Base-by-base conservation (phyloP, 2,329 filamentous ascomycete genomes). In the Dryadomyces sulphureus region DNA sequence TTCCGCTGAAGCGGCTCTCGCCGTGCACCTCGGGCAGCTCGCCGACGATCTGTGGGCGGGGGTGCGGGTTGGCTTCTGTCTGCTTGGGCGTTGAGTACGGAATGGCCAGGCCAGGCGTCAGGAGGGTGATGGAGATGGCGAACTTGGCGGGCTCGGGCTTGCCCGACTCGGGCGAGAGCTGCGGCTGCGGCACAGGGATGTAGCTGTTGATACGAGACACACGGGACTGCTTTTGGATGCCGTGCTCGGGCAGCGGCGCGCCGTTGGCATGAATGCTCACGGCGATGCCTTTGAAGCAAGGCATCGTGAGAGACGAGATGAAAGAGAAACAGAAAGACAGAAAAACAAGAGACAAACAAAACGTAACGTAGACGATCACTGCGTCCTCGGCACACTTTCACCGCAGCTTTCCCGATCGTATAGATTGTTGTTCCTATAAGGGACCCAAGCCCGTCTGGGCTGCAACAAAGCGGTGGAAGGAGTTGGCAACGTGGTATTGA, bases 271-370 rank as follows among this genome's bases (percentile, higher is more conserved):
- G 92, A 63, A 96, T 93, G 75, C 86, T 94, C 62, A 96, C 90
- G 58, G 92, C 90, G 67, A 98, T 88, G 66, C 92, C 92, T 72
- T 96, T 94, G 72, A 96, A 98, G 78, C 89, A 96, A 70, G 92
- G 92, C 92, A 79, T 79, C 60, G 60, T 74, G 7, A 19, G n/a
- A n/a, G n/a, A n/a, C n/a, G n/a, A n/a, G n/a, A 35, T 43, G 41
- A 20, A 36, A 14, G 14, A n/a, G 5, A 43, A 17, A 7, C 27
- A 30, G 27, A 30, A 19, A 36, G 34, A n/a, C 11, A 36, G 17
- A 36, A 36, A 36, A 36, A 36, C 8, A 27, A 5, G 38, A 2
- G 38, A 22, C 11, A 9, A 19, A 19, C 17, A 19, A 17, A 17
- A 19, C 17, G 25, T n/a, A n/a, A 34, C 17, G 27, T 4, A 19